These are phyloP conservation scores for Neostapfia colusana DNA, from an alignment of 176 grass and related monocot species.

Conservation along the genomic window DNA sequence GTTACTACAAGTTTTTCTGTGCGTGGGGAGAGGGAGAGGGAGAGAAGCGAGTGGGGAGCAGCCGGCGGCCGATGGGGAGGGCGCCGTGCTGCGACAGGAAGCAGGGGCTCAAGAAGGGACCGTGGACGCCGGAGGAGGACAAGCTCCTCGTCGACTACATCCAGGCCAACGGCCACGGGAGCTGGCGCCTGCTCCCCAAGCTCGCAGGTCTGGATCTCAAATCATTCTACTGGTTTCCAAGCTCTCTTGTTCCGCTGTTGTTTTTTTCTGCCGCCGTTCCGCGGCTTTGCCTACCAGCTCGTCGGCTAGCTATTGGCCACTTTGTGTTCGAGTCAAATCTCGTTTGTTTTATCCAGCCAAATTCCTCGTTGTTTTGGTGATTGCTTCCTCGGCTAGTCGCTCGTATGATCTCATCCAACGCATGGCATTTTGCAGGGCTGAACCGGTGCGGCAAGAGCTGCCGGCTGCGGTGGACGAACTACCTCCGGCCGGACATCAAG, in stretches of 20 bases:
- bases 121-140: constrained; percentile 98
- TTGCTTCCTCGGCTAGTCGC: background rate
- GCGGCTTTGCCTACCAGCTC: background rate
- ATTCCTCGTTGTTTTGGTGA: constrained; percentile 5
- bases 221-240: background rate
- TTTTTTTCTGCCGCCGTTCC: background rate
- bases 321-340: background rate
- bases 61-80: constrained; percentile 66
- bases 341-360: background rate
- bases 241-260: background rate
- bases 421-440: constrained; percentile 50
- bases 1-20: background rate
- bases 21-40: background rate
- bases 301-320: background rate
- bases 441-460: constrained; percentile 98
- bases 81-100: constrained; percentile 81
- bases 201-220: constrained; percentile 59
- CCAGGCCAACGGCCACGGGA: constrained; percentile 90
- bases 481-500: constrained; percentile 92
- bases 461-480: constrained; percentile 97
- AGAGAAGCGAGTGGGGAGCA: background rate
- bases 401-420: background rate
- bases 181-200: constrained; percentile 95
- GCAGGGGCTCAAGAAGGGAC: constrained; percentile 90
- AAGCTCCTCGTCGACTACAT: constrained; percentile 96